phyloP scores from a whole-genome alignment of 148 eudicot genomes.

The Mesembryanthemum crystallinum region DNA sequence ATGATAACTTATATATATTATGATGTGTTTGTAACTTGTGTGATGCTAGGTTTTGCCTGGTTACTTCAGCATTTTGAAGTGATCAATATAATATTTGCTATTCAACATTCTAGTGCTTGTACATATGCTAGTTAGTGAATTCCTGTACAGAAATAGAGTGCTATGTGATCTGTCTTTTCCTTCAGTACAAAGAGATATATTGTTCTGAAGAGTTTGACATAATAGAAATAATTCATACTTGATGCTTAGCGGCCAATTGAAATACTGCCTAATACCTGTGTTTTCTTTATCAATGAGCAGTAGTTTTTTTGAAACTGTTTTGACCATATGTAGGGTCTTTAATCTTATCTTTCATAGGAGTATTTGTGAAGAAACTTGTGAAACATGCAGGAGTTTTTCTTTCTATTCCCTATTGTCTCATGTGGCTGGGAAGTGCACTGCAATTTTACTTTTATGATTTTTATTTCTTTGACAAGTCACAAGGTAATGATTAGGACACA shows the following conservation, averaged over 20 bases:
- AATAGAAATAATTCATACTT: neutral
- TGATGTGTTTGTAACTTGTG: neutral
- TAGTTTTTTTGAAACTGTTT: neutral
- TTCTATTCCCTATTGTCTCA: neutral
- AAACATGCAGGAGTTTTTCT: neutral
- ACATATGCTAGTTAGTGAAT: neutral
- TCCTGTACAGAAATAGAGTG: neutral
- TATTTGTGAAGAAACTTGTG: too few relatives aligned
- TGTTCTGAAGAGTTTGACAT: neutral
- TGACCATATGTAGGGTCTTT: neutral
- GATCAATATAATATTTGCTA: neutral
- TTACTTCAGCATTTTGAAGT: neutral
- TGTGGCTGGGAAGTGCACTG: neutral
- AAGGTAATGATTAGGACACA: too few relatives aligned
- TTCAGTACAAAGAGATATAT: neutral
- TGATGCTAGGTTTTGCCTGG: neutral
- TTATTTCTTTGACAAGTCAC: too few relatives aligned
- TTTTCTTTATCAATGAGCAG: neutral
- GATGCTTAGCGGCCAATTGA: too few relatives aligned
- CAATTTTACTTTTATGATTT: too few relatives aligned
- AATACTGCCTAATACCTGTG: too few relatives aligned
- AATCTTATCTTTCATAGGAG: neutral
- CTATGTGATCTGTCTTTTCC: neutral
- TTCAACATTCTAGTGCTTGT: neutral
- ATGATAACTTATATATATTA: neutral